Evolutionary conservation across 2,329 filamentous ascomycete species (phyloP), one percentile per base, ranked within the genome.

Genomic region (Pyrenochaeta sp.): DNA sequence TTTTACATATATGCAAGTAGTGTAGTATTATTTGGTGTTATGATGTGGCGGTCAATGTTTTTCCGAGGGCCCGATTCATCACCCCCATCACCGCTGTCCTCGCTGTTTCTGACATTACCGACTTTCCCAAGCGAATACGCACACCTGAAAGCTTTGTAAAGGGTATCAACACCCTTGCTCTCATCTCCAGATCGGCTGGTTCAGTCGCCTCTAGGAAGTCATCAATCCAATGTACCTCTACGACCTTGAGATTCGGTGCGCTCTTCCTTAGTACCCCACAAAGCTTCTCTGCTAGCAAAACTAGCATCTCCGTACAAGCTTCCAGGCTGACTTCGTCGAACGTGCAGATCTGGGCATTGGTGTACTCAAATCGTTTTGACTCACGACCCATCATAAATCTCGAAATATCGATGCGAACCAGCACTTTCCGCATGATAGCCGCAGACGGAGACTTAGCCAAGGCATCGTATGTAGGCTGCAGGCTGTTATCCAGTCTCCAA

Each of bases 221-320:
- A 44, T 60, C 59, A 9, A 45, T 29, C 50, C 59, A 62, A 17
- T 52, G 48, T 4, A 62, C 32, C n/a, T 49, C 35, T 9, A 60
- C 20, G 17, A 41, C 35, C 30, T 39, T 48, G 41, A 62, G 32
- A n/a, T 15, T 35, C 20, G 41, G 43, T 11, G 45, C 45, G 27
- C 42, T 35, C 32, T 46, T 44, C 41, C 35, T n/a, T 15, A 57
- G 20, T 6, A 45, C 45, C 2, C 43, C 15, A 27, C 48, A 58
- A 27, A 62, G 45, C 12, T 32, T n/a, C 23, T 50, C 30, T 9
- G 49, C 49, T 18, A 32, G 37, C 12, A 21, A 17, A 15, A 21
- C 14, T 15, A 61, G 27, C 20, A 31, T 42, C 14, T 21, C 14
- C 6, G 49, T 32, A 39, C 54, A 61, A 15, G 33, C 31, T 15